These are phyloP conservation scores for Xerocomus nothofagi DNA, from an alignment of 1,284 basidiomycete genomes.

Conservation along the genomic window DNA sequence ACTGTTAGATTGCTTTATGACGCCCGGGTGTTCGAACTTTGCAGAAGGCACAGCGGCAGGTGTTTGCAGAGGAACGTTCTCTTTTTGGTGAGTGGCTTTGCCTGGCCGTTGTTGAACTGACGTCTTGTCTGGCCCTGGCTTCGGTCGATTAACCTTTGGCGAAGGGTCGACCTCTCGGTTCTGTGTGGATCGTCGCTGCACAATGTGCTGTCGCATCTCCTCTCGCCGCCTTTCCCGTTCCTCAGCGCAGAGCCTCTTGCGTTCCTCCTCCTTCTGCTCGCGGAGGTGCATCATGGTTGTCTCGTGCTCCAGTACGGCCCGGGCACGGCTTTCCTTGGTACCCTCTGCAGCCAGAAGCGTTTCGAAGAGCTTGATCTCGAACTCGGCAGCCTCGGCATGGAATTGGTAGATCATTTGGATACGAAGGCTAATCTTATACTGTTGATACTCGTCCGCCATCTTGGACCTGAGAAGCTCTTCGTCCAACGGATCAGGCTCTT, in stretches of 20 bases:
- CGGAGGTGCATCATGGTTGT: constrained; percentile 45
- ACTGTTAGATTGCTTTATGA: constrained; percentile 29
- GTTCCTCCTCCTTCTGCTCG: constrained; percentile 48
- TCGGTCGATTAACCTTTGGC: constrained; percentile 16
- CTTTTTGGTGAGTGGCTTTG: constrained; percentile 23
- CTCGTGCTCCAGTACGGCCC: constrained; percentile 47
- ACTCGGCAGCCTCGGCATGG: constrained; percentile 48
- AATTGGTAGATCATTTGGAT: constrained; percentile 56
- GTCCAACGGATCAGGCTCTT: constrained; percentile 38
- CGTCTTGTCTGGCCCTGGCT: constrained; percentile 15
- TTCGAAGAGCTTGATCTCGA: constrained; percentile 47
- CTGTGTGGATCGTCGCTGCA: constrained; percentile 21
- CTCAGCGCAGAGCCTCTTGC: constrained; percentile 44
- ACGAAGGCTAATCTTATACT: constrained; percentile 50
- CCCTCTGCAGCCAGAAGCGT: constrained; percentile 37
- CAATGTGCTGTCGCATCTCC: constrained; percentile 32
- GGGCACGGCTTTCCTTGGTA: constrained; percentile 32
- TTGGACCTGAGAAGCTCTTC: constrained; percentile 31
- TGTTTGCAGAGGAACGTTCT: constrained; percentile 17
- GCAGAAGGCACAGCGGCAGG: constrained; percentile 8
- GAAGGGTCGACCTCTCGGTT: constrained; percentile 20
- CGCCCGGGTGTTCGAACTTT: constrained; percentile 24
- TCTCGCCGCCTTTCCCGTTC: constrained; percentile 44
- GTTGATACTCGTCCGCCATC: constrained; percentile 44
- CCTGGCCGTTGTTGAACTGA: constrained; percentile 13